Conservation (phyloP, 805 yeast species). For the Nakazawaea ambrosiae region DNA sequence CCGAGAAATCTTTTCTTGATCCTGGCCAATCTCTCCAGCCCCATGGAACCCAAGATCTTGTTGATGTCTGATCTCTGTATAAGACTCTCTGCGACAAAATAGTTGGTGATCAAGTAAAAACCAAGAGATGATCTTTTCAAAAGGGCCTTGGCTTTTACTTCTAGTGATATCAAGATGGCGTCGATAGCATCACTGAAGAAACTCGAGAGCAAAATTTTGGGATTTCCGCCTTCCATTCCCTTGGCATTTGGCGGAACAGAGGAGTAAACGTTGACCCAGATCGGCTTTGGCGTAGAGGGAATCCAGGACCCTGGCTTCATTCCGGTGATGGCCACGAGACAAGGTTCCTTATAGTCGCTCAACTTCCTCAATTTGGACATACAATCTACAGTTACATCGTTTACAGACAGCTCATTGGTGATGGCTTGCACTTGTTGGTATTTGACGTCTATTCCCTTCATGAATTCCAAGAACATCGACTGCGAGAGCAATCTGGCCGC, state of each 20-base stretch:
- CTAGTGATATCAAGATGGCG: conserved; percentile 58
- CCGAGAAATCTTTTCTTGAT: conserved; percentile 69
- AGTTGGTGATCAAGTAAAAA: conserved; percentile 60
- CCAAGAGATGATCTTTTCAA: conserved; percentile 52
- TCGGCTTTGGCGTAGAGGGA: conserved; percentile 44
- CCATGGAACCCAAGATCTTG: conserved; percentile 48
- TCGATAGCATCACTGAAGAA: conserved; percentile 77
- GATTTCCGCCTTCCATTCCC: conserved; percentile 29
- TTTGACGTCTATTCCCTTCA: conserved; percentile 47
- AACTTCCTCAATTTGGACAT: conserved; percentile 61
- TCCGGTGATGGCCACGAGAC: conserved; percentile 39
- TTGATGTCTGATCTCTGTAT: conserved; percentile 52
- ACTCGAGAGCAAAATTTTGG: conserved; percentile 50
- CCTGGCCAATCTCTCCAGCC: conserved; percentile 56
- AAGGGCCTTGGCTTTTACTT: conserved; percentile 42
- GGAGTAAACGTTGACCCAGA: conserved; percentile 42
- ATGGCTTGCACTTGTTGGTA: conserved; percentile 33
- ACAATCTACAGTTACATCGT: conserved; percentile 66
- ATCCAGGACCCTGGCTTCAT: conserved; percentile 65
- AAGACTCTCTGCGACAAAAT: conserved; percentile 69
- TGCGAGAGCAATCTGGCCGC: conserved; percentile 20
- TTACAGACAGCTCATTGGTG: conserved; percentile 56
- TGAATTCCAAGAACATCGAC: conserved; percentile 46
- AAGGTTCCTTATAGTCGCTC: conserved; percentile 53
- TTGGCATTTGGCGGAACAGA: conserved; percentile 34